Percentiles rank a stretch among this genome's conserved stretches.
phyloP scores from a whole-genome alignment of 2,329 filamentous ascomycete genomes.

The Phoma sp. region DNA sequence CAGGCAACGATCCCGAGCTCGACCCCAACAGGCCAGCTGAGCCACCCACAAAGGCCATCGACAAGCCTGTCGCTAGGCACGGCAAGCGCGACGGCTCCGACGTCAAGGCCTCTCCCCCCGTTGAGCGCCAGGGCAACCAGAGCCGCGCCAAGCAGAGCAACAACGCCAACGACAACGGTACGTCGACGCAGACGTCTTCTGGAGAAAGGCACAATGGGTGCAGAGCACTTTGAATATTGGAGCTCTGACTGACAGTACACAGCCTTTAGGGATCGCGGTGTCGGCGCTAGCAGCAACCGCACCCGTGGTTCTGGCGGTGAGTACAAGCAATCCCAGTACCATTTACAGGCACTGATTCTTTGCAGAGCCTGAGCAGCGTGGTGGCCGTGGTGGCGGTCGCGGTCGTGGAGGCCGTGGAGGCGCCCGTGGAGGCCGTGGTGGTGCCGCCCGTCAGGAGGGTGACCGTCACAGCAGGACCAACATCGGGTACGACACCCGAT shows the following conservation, averaged over 20 bases:
- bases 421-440: conserved; percentile 54
- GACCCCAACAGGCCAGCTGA: conserved; percentile 76
- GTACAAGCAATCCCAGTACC: conserved; percentile 10
- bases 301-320: conserved; percentile 60
- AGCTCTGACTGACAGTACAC: conserved; percentile 29
- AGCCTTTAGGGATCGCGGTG: conserved; percentile 91
- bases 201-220: neutral
- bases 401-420: conserved; percentile 56
- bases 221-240: neutral
- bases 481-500: conserved; percentile 58
- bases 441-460: conserved; percentile 51
- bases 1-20: conserved; percentile 73
- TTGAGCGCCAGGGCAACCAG: conserved; percentile 41
- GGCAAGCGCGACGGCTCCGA: conserved; percentile 87
- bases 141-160: conserved; percentile 54
- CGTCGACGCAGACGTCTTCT: conserved; percentile 52
- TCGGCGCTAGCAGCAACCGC: conserved; percentile 82
- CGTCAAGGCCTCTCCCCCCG: conserved; percentile 59
- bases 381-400: conserved; percentile 49
- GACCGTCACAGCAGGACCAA: conserved; percentile 69
- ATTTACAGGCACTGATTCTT: conserved; percentile 14
- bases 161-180: conserved; percentile 87
- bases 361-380: conserved; percentile 34
- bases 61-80: conserved; percentile 78
- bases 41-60: conserved; percentile 85